phyloP scores from a whole-genome alignment of 257 asterid genomes.

The Jacaranda mimosifolia region DNA sequence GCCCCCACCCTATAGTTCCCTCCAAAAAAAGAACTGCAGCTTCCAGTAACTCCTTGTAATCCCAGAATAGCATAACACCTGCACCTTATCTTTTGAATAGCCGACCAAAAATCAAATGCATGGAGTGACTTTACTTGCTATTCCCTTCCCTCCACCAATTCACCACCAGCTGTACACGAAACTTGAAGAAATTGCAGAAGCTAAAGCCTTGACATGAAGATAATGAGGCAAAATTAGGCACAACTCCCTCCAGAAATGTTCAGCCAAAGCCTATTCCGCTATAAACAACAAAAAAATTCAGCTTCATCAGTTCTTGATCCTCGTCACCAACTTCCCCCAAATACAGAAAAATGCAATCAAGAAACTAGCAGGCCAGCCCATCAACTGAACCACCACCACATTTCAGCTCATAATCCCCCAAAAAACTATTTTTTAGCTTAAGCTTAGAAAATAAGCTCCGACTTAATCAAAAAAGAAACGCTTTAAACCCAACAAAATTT shows the following conservation, averaged over 20 bases:
- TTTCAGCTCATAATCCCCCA: slow-evolving; percentile 31
- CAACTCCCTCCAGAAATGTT: slow-evolving; percentile 28
- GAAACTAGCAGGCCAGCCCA: slow-evolving; percentile 30
- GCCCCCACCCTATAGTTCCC: slow-evolving; percentile 26
- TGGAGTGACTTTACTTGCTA: slow-evolving; percentile 29
- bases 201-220: slow-evolving; percentile 34
- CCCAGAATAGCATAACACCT: slow-evolving; percentile 43
- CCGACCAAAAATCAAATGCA: slow-evolving; percentile 45
- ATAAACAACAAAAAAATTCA: slow-evolving; percentile 40
- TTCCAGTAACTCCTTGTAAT: slow-evolving; percentile 39
- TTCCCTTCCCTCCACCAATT: slow-evolving; percentile 29
- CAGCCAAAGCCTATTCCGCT: slow-evolving; percentile 58
- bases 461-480: neutral
- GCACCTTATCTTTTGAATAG: slow-evolving; percentile 32
- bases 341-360: slow-evolving; percentile 31
- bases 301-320: slow-evolving; percentile 53
- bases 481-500: neutral
- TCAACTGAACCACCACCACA: slow-evolving; percentile 30
- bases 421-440: slow-evolving; percentile 5
- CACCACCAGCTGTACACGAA: slow-evolving; percentile 32
- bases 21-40: slow-evolving; percentile 22
- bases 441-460: slow-evolving; percentile 2
- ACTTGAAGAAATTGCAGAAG: slow-evolving; percentile 28
- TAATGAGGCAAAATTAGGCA: slow-evolving; percentile 9
- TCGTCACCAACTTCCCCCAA: slow-evolving; percentile 36